These are phyloP conservation scores for Epicoccum sorghinum DNA, from an alignment of 2,329 filamentous ascomycete species.

Conservation along the genomic window DNA sequence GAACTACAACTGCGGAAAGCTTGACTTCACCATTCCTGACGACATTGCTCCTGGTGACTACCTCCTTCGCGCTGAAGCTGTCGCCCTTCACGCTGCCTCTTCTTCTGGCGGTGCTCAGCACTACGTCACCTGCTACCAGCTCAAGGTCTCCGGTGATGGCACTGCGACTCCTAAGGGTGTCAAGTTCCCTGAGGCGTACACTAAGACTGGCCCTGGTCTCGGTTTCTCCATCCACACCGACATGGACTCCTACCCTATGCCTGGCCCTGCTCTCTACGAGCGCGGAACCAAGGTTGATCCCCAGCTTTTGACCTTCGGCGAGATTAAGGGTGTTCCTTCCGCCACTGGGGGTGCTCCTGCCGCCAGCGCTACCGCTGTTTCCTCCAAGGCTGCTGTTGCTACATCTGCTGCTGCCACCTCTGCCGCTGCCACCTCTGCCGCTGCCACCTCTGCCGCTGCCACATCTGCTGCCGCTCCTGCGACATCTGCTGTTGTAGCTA, in stretches of 20 bases:
- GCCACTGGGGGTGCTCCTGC: conserved; percentile 28
- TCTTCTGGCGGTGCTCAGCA: conserved; percentile 51
- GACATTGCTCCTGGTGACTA: conserved; percentile 52
- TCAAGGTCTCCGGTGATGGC: conserved; percentile 48
- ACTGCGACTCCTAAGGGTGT: conserved; percentile 49
- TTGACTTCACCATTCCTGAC: conserved; percentile 46
- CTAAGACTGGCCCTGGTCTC: conserved; percentile 49
- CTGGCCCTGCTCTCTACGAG: conserved; percentile 46
- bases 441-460: conserved; percentile 1
- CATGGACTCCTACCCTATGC: conserved; percentile 49
- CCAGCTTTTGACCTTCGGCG: conserved; percentile 34
- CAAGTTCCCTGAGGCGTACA: conserved; percentile 55
- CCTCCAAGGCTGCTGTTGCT: conserved; percentile 8
- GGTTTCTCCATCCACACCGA: conserved; percentile 51
- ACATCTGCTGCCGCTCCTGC: not conserved
- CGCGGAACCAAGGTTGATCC: conserved; percentile 35
- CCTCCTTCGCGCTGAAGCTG: conserved; percentile 54
- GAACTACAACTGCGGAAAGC: conserved; percentile 47
- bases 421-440: conserved; percentile 4
- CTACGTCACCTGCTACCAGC: conserved; percentile 54
- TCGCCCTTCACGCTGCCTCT: conserved; percentile 53
- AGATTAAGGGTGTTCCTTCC: conserved; percentile 28
- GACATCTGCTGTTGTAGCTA: not conserved
- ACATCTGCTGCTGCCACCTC: conserved; percentile 12
- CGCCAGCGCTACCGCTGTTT: conserved; percentile 20